Conservation (phyloP, 345 rosid genomes). For the Dovyalis caffra region DNA sequence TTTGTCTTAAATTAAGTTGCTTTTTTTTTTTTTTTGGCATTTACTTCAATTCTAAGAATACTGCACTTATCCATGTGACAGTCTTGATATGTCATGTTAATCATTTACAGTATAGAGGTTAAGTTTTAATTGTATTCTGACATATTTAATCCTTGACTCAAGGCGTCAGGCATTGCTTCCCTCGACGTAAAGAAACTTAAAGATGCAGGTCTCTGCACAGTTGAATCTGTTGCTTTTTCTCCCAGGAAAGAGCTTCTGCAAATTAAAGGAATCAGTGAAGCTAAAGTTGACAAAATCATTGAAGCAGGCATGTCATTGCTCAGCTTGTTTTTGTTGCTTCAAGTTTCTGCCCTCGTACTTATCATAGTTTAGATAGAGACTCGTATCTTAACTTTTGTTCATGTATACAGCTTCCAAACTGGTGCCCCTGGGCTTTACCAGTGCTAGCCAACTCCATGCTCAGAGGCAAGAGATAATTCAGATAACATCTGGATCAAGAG, state of each 20-base stretch:
- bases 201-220: slow-evolving; percentile 93
- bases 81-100: not conserved
- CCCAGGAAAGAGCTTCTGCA: slow-evolving; percentile 96
- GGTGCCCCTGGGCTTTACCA: slow-evolving; percentile 92
- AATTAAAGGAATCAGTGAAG: slow-evolving; percentile 94
- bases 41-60: not conserved
- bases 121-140: slow-evolving; percentile 16
- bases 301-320: slow-evolving; percentile 69
- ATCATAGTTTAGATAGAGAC: not conserved
- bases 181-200: slow-evolving; percentile 87
- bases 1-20: not conserved
- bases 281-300: slow-evolving; percentile 88
- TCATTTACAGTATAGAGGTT: not conserved
- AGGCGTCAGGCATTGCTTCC: slow-evolving; percentile 89
- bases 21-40: too few relatives aligned
- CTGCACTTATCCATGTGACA: not conserved
- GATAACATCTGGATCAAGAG: slow-evolving; percentile 93
- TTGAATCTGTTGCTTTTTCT: slow-evolving; percentile 84
- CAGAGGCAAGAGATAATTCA: slow-evolving; percentile 94
- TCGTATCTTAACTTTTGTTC: slow-evolving; percentile 10
- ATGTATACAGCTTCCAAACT: slow-evolving; percentile 69
- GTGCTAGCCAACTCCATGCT: slow-evolving; percentile 86
- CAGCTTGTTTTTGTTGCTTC: not conserved
- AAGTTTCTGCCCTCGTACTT: not conserved
- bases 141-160: slow-evolving; percentile 17